A percentile compares a stretch with the other conserved stretches of the same genome.
These are phyloP conservation scores for Cladophialophora exuberans DNA, from an alignment of 2,329 filamentous ascomycete species.

Conservation along the genomic window DNA sequence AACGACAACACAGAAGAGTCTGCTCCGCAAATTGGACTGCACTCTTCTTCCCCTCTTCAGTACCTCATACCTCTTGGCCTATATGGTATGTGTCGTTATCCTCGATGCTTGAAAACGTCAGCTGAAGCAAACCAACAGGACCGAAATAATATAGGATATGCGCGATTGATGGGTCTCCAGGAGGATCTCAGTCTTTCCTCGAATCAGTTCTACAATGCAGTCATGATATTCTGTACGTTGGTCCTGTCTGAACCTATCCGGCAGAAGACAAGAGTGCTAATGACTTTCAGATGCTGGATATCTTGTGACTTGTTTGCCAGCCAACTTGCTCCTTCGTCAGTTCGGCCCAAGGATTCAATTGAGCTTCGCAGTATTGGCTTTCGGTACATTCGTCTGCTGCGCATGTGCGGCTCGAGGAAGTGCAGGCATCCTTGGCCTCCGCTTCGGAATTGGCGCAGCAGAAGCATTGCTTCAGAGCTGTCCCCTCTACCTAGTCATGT, in stretches of 20 bases:
- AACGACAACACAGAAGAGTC: no score
- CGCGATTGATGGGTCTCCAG: conserved; percentile 14
- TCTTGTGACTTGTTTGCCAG: conserved; percentile 1
- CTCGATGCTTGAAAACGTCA: neutral
- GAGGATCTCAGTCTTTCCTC: conserved; percentile 7
- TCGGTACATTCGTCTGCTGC: conserved; percentile 13
- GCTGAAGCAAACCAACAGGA: conserved; percentile 1
- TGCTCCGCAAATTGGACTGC: conserved; percentile 14
- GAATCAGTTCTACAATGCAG: conserved; percentile 9
- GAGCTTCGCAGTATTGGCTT: conserved; percentile 10
- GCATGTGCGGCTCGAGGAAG: neutral
- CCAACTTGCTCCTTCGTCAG: conserved; percentile 7
- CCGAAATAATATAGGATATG: conserved; percentile 18
- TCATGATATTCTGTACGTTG: conserved; percentile 16
- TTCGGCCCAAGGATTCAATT: conserved; percentile 8
- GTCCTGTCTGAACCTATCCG: no score
- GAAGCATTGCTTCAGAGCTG: conserved; percentile 10
- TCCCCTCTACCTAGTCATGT: conserved; percentile 5
- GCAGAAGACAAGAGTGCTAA: no score
- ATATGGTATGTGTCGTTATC: conserved; percentile 7
- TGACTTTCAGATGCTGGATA: conserved; percentile 15
- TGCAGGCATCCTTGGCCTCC: conserved; percentile 4
- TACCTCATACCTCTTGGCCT: conserved; percentile 17
- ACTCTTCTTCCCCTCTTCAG: conserved; percentile 15
- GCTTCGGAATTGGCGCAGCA: conserved; percentile 11